Percentiles rank a stretch among this genome's conserved stretches.
Conservation (phyloP, 192 early-diverging fungal species). For the Kickxella alabastrina region DNA sequence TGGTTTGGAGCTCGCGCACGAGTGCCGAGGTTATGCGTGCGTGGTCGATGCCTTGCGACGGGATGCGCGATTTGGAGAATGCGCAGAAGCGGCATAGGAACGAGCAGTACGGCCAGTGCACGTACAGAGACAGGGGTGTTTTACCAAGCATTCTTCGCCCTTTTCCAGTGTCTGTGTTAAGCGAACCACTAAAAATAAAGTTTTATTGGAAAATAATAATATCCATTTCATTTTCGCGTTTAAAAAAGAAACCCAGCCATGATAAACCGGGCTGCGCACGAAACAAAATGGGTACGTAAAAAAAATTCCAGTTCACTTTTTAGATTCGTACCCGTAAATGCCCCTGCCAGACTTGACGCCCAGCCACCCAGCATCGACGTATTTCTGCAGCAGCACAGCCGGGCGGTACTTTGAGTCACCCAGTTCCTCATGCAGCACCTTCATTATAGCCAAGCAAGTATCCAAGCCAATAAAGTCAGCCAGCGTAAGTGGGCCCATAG, state of each 20-base stretch:
- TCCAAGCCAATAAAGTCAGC: conserved; percentile 98
- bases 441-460: conserved; percentile 97
- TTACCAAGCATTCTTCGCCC: background rate
- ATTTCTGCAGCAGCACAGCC: conserved; percentile 83
- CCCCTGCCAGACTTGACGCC: conserved; percentile 89
- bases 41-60: conserved; percentile 18
- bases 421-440: conserved; percentile 82
- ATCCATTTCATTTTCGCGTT: too few species aligned
- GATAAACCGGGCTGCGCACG: background rate
- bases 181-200: too few species aligned
- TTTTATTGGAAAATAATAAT: too few species aligned
- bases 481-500: conserved; percentile 95
- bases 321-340: conserved; percentile 73
- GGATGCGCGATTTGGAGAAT: conserved; percentile 46
- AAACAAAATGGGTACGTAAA: background rate
- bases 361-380: conserved; percentile 95
- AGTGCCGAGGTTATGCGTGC: conserved; percentile 20
- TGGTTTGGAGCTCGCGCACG: conserved; percentile 20
- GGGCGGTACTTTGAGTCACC: conserved; percentile 97
- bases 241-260: too few species aligned
- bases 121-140: conserved; percentile 48
- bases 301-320: conserved; percentile 1
- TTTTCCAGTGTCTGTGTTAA: too few species aligned
- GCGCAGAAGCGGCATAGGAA: conserved; percentile 55
- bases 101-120: conserved; percentile 60